Percentiles rank a stretch among this genome's conserved stretches.
phyloP scores from a whole-genome alignment of 768 basidiomycete genomes.

The Xerocomus spinulosus region DNA sequence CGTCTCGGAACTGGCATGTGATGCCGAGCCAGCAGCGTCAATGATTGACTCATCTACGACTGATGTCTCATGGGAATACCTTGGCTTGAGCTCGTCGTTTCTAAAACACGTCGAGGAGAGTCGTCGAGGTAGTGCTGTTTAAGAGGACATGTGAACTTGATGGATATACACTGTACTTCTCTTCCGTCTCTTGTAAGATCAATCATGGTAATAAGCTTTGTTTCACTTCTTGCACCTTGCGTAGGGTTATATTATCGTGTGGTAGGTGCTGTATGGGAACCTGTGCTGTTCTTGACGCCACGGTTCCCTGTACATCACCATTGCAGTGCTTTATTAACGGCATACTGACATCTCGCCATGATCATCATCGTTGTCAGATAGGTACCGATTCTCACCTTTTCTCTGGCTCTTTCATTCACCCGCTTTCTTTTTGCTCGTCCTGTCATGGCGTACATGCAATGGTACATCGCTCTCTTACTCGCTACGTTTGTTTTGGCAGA shows the following conservation, averaged over 20 bases:
- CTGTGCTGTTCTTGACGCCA: no score
- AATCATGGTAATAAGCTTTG: neutral
- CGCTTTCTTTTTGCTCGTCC: neutral
- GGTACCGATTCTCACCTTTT: neutral
- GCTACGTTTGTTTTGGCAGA: constrained; percentile 16
- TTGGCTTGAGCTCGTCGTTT: constrained; percentile 18
- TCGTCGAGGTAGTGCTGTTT: neutral
- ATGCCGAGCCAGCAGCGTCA: constrained; percentile 1
- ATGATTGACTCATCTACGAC: neutral
- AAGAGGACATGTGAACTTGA: neutral
- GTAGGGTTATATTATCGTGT: neutral
- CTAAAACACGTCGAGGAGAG: constrained; percentile 7
- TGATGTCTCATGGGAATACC: constrained; percentile 18
- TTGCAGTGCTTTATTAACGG: constrained; percentile 1
- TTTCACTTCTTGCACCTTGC: neutral
- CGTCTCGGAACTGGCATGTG: constrained; percentile 18
- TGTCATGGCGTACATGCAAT: constrained; percentile 6
- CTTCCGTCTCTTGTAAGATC: neutral
- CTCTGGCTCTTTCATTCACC: neutral
- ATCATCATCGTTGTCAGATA: no score
- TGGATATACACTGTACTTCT: neutral
- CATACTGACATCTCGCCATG: no score
- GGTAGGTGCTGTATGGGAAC: no score
- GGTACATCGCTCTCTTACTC: constrained; percentile 8
- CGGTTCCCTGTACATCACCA: no score